Evolutionary conservation across 2,329 filamentous ascomycete species (phyloP).

Genomic region (Microthyrium microscopicum): DNA sequence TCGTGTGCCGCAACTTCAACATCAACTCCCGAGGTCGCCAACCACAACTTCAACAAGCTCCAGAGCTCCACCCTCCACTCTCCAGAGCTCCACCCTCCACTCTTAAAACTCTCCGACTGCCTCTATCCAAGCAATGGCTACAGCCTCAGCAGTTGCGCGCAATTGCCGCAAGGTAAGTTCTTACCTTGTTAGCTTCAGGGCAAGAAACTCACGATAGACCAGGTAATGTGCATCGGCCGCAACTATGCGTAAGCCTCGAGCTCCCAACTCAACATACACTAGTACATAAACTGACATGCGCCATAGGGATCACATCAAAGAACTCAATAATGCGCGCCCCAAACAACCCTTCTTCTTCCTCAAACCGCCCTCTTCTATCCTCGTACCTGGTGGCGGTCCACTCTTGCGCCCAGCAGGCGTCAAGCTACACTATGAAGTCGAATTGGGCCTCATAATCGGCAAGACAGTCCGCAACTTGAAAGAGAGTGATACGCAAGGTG

Average conservation of each 20-base stretch:
- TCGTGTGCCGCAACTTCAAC: too few species aligned
- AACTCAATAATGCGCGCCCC: slow-evolving; percentile 72
- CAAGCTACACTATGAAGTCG: slow-evolving; percentile 84
- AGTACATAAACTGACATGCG: not conserved
- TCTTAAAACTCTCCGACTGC: too few species aligned
- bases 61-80: too few species aligned
- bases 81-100: too few species aligned
- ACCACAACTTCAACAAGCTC: too few species aligned
- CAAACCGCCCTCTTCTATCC: slow-evolving; percentile 77
- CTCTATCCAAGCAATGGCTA: too few species aligned
- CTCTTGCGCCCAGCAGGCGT: slow-evolving; percentile 71
- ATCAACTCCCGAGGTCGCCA: too few species aligned
- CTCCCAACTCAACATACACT: slow-evolving; percentile 4
- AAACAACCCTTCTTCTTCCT: slow-evolving; percentile 99
- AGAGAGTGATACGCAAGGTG: slow-evolving; percentile 55
- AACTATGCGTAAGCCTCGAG: slow-evolving; percentile 68
- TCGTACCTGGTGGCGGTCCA: slow-evolving; percentile 61
- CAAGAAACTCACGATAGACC: slow-evolving; percentile 21
- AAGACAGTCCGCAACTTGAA: slow-evolving; percentile 62
- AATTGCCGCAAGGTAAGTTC: slow-evolving; percentile 31
- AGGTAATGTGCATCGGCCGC: slow-evolving; percentile 85
- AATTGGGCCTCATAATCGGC: slow-evolving; percentile 79
- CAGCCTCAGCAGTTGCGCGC: slow-evolving; percentile 17
- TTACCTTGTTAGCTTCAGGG: not conserved
- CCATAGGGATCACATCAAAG: slow-evolving; percentile 71